Conservation (phyloP, 2,329 filamentous ascomycete genomes). For the Penicillium capsulatum region DNA sequence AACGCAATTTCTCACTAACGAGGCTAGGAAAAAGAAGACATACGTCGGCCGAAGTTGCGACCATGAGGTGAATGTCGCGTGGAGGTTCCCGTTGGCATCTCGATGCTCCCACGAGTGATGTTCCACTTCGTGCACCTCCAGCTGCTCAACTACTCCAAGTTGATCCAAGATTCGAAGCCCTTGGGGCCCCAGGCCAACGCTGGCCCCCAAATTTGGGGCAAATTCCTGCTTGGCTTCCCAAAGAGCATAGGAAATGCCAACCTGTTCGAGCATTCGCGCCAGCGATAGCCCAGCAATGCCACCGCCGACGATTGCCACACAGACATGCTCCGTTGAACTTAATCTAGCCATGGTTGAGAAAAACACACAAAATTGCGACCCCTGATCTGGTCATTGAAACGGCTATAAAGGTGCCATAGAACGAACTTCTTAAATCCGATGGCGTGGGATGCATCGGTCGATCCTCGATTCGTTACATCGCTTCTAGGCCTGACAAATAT, state of each 20-base stretch:
- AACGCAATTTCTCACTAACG: not conserved
- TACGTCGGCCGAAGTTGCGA: not conserved
- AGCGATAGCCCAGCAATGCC: constrained; percentile 48
- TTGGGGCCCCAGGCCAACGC: constrained; percentile 1
- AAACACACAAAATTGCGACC: too few relatives aligned
- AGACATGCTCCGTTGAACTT: not conserved
- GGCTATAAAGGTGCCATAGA: too few relatives aligned
- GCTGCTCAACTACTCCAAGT: not conserved
- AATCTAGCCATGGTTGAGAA: too few relatives aligned
- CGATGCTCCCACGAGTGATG: constrained; percentile 1
- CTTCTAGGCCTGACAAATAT: too few relatives aligned
- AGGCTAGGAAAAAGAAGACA: too few relatives aligned
- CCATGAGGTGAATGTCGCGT: not conserved
- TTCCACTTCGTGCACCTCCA: not conserved
- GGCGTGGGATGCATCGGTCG: too few relatives aligned
- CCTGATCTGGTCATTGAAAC: too few relatives aligned
- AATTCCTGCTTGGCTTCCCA: constrained; percentile 30
- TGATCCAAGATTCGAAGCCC: constrained; percentile 3
- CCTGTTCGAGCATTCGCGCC: constrained; percentile 41
- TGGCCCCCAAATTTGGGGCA: not conserved
- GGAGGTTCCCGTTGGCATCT: not conserved
- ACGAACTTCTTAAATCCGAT: too few relatives aligned
- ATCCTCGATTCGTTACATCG: too few relatives aligned
- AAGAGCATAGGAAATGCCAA: constrained; percentile 34
- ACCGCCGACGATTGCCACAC: constrained; percentile 44